Conservation (phyloP, 768 basidiomycete genomes). For the Trametes cingulata region DNA sequence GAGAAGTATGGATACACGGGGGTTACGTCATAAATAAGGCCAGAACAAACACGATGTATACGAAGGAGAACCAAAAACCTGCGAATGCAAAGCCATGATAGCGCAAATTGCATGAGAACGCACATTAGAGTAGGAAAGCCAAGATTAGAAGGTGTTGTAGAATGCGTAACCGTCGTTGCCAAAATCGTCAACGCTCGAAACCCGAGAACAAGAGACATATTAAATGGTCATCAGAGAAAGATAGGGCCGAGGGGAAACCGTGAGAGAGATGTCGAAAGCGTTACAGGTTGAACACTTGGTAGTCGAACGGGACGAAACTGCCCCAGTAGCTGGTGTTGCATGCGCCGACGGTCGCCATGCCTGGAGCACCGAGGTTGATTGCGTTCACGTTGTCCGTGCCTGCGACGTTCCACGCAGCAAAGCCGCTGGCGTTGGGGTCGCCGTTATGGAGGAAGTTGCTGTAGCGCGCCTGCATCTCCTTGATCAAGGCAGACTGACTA, state of each 20-base stretch:
- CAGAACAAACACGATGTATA: background rate
- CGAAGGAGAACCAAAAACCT: background rate
- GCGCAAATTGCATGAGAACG: background rate
- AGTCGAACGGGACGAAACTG: constrained; percentile 61
- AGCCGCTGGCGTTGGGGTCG: constrained; percentile 56
- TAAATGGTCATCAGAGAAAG: background rate
- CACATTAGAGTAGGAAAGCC: background rate
- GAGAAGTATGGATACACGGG: constrained; percentile 22
- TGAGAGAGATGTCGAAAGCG: background rate
- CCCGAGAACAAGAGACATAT: constrained; percentile 4
- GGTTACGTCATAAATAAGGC: background rate
- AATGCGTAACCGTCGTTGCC: constrained; percentile 13
- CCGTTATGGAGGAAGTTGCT: constrained; percentile 62
- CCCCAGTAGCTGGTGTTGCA: constrained; percentile 76
- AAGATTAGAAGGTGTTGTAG: constrained; percentile 14
- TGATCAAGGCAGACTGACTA: constrained; percentile 57
- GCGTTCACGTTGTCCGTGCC: constrained; percentile 54
- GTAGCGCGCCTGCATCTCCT: constrained; percentile 64
- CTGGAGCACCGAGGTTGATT: constrained; percentile 60
- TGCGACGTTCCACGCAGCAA: constrained; percentile 53
- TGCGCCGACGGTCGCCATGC: constrained; percentile 52
- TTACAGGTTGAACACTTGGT: constrained; percentile 54
- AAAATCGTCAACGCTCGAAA: constrained; percentile 12
- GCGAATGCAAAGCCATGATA: constrained; percentile 2
- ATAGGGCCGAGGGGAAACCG: background rate